Evolutionary conservation across 495 filamentous ascomycete genomes (phyloP).

Genomic region (Daldinia caldariorum): DNA sequence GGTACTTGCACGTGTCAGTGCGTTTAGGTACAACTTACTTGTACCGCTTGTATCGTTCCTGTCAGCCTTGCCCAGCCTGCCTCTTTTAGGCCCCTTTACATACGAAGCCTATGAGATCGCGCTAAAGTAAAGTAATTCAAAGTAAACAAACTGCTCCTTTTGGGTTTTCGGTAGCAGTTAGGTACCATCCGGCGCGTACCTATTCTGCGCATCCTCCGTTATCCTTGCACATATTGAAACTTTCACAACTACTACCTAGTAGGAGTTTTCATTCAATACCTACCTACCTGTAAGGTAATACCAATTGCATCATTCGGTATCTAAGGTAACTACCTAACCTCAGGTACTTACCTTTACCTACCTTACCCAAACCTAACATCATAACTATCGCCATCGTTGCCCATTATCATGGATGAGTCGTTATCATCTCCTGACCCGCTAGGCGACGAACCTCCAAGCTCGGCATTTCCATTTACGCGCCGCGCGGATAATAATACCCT

Average conservation of each 20-base stretch:
- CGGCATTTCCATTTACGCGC: constrained; percentile 43
- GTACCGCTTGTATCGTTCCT: constrained; percentile 9
- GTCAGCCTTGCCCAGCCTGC: constrained; percentile 22
- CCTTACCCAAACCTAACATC: background rate
- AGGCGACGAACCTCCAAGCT: constrained; percentile 49
- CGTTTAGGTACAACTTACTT: too few relatives aligned
- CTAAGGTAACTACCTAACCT: background rate
- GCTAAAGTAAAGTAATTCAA: constrained; percentile 35
- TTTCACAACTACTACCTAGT: constrained; percentile 13
- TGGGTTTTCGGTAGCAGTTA: constrained; percentile 27
- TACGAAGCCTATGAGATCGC: constrained; percentile 22
- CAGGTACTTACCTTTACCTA: too few relatives aligned
- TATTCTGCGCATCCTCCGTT: background rate
- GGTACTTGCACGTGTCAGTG: constrained; percentile 19
- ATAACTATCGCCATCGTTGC: constrained; percentile 14
- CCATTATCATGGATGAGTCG: constrained; percentile 48
- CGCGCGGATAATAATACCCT: constrained; percentile 46
- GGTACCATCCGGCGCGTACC: constrained; percentile 32
- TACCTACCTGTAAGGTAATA: constrained; percentile 10
- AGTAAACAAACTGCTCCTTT: constrained; percentile 52
- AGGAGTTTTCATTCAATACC: constrained; percentile 3
- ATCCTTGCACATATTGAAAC: constrained; percentile 17
- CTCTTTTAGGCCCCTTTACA: background rate
- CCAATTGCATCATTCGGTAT: constrained; percentile 20
- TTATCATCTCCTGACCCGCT: constrained; percentile 61